These are phyloP conservation scores for Discostella stelligeroides DNA, from an alignment of 108 stramenopile species.

Conservation along the genomic window DNA sequence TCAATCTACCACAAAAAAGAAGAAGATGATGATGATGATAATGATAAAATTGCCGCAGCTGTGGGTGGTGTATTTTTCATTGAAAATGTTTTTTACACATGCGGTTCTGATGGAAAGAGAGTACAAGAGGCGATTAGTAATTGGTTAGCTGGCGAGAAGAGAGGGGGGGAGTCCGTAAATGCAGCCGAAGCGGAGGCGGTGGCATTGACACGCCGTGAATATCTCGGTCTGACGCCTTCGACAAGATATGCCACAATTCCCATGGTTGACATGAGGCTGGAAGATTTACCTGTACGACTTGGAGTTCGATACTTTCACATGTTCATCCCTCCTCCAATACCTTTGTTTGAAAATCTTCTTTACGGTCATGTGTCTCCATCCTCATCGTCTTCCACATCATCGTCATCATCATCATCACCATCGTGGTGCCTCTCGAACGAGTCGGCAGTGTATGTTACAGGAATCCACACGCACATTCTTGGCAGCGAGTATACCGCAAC, in stretches of 20 bases:
- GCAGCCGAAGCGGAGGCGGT: background rate
- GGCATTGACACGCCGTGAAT: background rate
- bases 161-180: background rate
- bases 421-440: conserved; percentile 18
- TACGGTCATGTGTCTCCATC: background rate
- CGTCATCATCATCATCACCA: too few species aligned
- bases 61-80: conserved; percentile 73
- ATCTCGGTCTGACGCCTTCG: conserved; percentile 29
- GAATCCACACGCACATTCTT: conserved; percentile 22
- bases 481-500: background rate
- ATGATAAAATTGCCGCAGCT: background rate
- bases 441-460: conserved; percentile 44
- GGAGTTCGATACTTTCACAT: conserved; percentile 75
- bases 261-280: conserved; percentile 60
- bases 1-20: background rate
- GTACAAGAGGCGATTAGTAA: conserved; percentile 21
- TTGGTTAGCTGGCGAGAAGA: conserved; percentile 25
- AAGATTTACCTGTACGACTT: conserved; percentile 62
- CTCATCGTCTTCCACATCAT: too few species aligned
- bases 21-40: conserved; percentile 2
- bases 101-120: conserved; percentile 46
- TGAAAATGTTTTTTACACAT: conserved; percentile 72
- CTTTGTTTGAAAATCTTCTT: conserved; percentile 7
- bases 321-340: conserved; percentile 18
- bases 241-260: conserved; percentile 8